phyloP scores from a whole-genome alignment of 768 basidiomycete species.

The Suillus subalutaceus region DNA sequence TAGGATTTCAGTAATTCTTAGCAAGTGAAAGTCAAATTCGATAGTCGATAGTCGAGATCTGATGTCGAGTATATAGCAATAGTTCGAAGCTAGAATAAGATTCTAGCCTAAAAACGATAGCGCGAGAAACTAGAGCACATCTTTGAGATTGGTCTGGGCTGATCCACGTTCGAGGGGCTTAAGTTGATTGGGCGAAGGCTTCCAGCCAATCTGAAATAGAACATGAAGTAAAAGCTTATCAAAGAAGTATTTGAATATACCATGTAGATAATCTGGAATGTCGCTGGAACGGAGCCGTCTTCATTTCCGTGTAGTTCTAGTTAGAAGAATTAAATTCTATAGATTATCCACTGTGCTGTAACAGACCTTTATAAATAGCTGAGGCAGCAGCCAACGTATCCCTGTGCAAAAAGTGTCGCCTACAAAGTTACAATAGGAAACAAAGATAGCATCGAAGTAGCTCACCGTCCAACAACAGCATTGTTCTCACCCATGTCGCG shows the following conservation, averaged over 20 bases:
- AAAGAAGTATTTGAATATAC: conserved; percentile 42
- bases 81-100: background rate
- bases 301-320: conserved; percentile 83
- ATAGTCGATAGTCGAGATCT: background rate
- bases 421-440: conserved; percentile 28
- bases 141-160: conserved; percentile 61
- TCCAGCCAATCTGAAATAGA: conserved; percentile 75
- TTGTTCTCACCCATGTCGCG: conserved; percentile 96
- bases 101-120: background rate
- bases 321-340: background rate
- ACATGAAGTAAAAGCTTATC: conserved; percentile 3
- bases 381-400: conserved; percentile 92
- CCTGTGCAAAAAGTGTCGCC: conserved; percentile 69
- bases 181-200: conserved; percentile 67
- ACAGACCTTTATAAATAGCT: conserved; percentile 87
- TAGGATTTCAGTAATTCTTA: conserved; percentile 2
- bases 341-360: background rate
- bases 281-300: conserved; percentile 88
- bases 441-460: conserved; percentile 1
- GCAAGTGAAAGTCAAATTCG: background rate
- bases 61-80: background rate
- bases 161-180: conserved; percentile 67
- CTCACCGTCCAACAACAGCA: conserved; percentile 81
- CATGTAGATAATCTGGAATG: conserved; percentile 95
- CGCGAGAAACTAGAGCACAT: conserved; percentile 45